phyloP scores from a whole-genome alignment of 78 protist species.

The Cavenderia fasciculata region DNA sequence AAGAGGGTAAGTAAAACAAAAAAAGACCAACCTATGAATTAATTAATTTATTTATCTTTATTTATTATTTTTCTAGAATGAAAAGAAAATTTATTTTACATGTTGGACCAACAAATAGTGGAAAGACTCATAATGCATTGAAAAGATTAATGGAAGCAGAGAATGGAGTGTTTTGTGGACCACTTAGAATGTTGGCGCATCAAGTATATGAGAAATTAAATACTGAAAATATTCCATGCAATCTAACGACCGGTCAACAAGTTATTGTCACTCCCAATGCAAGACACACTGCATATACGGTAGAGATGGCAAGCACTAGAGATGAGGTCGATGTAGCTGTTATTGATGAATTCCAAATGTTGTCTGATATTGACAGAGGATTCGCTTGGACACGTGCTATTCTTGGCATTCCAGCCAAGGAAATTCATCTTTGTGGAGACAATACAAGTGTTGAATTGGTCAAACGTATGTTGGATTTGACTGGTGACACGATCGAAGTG shows the following conservation, averaged over 20 bases:
- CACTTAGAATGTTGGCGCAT: constrained; percentile 69
- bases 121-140: constrained; percentile 73
- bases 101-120: constrained; percentile 83
- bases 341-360: constrained; percentile 92
- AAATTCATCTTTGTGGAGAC: constrained; percentile 92
- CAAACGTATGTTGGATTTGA: constrained; percentile 35
- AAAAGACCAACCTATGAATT: too few species aligned
- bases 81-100: constrained; percentile 71
- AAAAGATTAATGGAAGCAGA: constrained; percentile 24
- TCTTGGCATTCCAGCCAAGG: constrained; percentile 86
- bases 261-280: constrained; percentile 2
- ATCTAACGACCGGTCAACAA: constrained; percentile 58
- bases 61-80: too few species aligned
- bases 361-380: constrained; percentile 83
- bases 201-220: constrained; percentile 59
- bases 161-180: constrained; percentile 82
- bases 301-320: constrained; percentile 82
- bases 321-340: constrained; percentile 83
- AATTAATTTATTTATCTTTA: too few species aligned
- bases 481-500: constrained; percentile 70
- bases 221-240: neutral
- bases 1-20: too few species aligned
- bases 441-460: constrained; percentile 69
- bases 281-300: constrained; percentile 80
- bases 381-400: constrained; percentile 94